A percentile compares a stretch with the other conserved stretches of the same genome.
phyloP scores from a whole-genome alignment of 345 rosid species.

The Abelmoschus esculentus region DNA sequence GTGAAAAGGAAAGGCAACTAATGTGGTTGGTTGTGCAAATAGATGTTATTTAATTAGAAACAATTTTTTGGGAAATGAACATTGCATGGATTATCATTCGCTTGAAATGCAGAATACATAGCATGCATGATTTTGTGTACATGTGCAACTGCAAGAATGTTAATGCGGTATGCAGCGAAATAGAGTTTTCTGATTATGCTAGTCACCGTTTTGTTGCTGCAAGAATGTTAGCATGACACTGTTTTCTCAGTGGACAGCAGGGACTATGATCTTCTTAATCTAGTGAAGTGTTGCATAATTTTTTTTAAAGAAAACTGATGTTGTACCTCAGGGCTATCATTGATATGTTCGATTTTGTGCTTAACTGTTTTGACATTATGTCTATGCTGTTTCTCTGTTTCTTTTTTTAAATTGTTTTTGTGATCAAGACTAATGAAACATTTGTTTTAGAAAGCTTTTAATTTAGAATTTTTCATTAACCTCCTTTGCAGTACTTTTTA shows the following conservation, averaged over 20 bases:
- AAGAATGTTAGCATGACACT: too few relatives aligned
- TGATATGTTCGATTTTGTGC: background rate
- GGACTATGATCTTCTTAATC: constrained; percentile 2
- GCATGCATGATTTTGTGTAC: background rate
- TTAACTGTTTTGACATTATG: background rate
- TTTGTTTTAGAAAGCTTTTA: background rate
- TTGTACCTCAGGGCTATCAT: background rate
- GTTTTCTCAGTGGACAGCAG: background rate
- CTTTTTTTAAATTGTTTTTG: background rate
- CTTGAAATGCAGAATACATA: background rate
- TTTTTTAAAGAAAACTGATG: background rate
- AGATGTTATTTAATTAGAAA: background rate
- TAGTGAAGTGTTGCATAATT: background rate
- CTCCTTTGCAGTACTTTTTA: background rate
- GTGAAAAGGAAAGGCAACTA: background rate
- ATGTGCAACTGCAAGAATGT: background rate
- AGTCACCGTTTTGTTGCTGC: background rate
- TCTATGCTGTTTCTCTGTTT: background rate
- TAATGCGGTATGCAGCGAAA: background rate
- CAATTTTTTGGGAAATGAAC: background rate
- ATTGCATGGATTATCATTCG: background rate
- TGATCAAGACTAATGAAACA: background rate
- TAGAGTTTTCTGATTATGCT: background rate
- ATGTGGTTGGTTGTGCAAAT: background rate
- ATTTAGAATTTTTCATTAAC: background rate